Conservation (phyloP, 257 asterid species). For the Capsicum pubescens region DNA sequence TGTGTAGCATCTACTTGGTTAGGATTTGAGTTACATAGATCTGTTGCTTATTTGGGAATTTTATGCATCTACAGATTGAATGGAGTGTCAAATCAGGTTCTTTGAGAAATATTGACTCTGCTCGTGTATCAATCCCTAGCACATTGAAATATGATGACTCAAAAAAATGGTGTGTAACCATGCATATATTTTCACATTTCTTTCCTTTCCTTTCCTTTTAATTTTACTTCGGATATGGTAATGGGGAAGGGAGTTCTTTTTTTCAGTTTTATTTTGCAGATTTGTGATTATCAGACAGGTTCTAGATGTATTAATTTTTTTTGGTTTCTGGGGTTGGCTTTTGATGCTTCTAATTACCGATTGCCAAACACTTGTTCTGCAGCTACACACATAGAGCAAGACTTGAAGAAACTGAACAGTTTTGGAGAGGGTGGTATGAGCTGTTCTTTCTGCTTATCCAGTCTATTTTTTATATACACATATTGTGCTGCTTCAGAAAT, state of each 20-base stretch:
- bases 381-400: conserved; percentile 88
- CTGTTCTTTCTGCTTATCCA: conserved; percentile 29
- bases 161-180: conserved; percentile 71
- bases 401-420: conserved; percentile 88
- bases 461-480: background rate
- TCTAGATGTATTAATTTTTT: background rate
- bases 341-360: background rate
- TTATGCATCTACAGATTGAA: conserved; percentile 63
- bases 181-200: conserved; percentile 22
- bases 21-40: conserved; percentile 22
- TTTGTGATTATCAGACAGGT: background rate
- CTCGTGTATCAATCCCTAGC: conserved; percentile 88
- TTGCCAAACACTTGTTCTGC: conserved; percentile 36
- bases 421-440: conserved; percentile 93
- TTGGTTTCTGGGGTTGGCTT: conserved; percentile 20
- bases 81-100: conserved; percentile 97
- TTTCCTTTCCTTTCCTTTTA: conserved; percentile 4
- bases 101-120: conserved; percentile 88
- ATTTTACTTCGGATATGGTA: conserved; percentile 8
- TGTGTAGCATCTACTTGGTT: background rate
- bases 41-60: conserved; percentile 25
- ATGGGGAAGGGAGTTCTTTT: conserved; percentile 3
- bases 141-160: conserved; percentile 79
- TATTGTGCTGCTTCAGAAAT: conserved; percentile 6
- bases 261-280: background rate